These are phyloP conservation scores for Cinnamomum chago DNA, from an alignment of 164 flowering plant genomes.

Conservation along the genomic window DNA sequence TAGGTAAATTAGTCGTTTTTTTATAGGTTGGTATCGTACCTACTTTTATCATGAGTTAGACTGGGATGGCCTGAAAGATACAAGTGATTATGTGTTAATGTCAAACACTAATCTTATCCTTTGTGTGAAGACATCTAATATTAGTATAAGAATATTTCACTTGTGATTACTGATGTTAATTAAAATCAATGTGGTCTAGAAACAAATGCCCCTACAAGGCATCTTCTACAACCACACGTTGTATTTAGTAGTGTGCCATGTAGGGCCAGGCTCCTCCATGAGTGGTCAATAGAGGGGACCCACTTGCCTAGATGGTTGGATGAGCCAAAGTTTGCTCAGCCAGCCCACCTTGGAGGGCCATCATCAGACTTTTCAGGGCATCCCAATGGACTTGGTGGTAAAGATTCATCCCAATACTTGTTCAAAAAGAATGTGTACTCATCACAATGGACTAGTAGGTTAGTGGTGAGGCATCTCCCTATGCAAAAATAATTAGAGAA, in stretches of 20 bases:
- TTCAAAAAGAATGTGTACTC: too few relatives aligned
- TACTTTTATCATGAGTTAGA: not conserved
- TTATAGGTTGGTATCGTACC: not conserved
- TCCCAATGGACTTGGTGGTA: too few relatives aligned
- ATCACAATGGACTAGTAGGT: too few relatives aligned
- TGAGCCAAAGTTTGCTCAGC: too few relatives aligned
- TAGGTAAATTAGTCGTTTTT: slow-evolving; percentile 2
- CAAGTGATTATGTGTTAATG: not conserved
- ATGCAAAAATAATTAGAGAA: too few relatives aligned
- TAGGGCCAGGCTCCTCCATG: not conserved
- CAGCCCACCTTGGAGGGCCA: too few relatives aligned
- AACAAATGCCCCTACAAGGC: not conserved
- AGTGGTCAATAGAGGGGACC: not conserved
- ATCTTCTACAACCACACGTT: too few relatives aligned
- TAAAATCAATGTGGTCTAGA: not conserved
- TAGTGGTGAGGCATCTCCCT: too few relatives aligned
- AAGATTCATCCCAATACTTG: too few relatives aligned
- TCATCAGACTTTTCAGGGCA: too few relatives aligned
- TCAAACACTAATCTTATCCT: not conserved
- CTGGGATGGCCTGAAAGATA: not conserved
- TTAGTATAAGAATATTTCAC: not conserved
- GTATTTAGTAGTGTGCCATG: too few relatives aligned
- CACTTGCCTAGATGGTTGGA: not conserved
- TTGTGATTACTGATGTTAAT: not conserved
- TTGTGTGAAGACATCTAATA: not conserved